These are phyloP conservation scores for Ophiosphaerella herpotricha DNA, from an alignment of 2,329 filamentous ascomycete species.

Conservation along the genomic window DNA sequence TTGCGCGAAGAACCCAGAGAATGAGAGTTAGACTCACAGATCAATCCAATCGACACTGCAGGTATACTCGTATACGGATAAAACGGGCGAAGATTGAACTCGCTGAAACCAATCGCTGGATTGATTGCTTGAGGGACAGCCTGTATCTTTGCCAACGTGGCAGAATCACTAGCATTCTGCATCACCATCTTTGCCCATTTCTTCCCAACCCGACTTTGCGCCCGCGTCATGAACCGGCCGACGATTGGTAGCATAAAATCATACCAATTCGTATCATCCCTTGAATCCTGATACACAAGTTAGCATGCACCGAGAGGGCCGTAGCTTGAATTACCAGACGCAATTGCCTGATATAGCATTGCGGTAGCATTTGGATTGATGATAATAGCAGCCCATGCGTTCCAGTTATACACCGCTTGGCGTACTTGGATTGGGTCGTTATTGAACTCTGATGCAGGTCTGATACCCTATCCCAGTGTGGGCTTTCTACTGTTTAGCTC, in stretches of 20 bases:
- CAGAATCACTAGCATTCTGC: constrained; percentile 48
- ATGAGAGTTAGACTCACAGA: constrained; percentile 46
- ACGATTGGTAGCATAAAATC: constrained; percentile 61
- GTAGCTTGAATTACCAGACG: constrained; percentile 61
- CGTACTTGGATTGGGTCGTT: constrained; percentile 62
- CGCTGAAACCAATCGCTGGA: constrained; percentile 61
- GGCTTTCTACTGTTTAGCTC: constrained; percentile 47
- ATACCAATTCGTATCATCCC: constrained; percentile 61
- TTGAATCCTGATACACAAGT: constrained; percentile 59
- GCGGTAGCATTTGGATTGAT: constrained; percentile 66
- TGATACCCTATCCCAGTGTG: constrained; percentile 56
- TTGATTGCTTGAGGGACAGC: constrained; percentile 58
- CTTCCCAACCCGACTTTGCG: constrained; percentile 55
- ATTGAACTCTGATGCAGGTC: constrained; percentile 57
- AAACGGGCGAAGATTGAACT: constrained; percentile 65
- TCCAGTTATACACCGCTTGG: constrained; percentile 62
- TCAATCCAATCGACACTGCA: constrained; percentile 65
- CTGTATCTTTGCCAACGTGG: constrained; percentile 51
- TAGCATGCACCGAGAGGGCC: constrained; percentile 64
- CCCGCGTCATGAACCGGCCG: constrained; percentile 52
- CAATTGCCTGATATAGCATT: constrained; percentile 60
- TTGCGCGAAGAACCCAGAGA: no score
- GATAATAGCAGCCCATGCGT: constrained; percentile 65
- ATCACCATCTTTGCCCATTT: constrained; percentile 50
- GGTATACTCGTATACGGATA: constrained; percentile 59